Conservation (phyloP, 495 filamentous ascomycete genomes). For the Ascobolus immersus region DNA sequence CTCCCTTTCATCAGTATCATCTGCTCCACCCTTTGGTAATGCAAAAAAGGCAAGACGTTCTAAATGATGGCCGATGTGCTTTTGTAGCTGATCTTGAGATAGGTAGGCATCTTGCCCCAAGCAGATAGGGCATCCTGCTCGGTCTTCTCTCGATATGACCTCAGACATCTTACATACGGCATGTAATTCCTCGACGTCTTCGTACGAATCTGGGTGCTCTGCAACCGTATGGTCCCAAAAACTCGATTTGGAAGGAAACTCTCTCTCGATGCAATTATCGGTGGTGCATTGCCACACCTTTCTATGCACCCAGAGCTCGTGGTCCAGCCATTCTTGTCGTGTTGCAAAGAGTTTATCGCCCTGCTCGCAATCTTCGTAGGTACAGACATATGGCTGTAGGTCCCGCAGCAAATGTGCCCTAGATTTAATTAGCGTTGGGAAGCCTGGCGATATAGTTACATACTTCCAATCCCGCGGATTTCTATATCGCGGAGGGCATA, state of each 20-base stretch:
- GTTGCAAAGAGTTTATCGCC: constrained; percentile 8
- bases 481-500: no score
- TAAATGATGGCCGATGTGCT: neutral
- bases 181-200: no score
- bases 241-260: no score
- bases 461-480: no score
- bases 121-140: no score
- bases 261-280: neutral
- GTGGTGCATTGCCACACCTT: constrained; percentile 9
- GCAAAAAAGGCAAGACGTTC: neutral
- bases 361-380: constrained; percentile 8
- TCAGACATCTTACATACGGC: no score
- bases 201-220: no score
- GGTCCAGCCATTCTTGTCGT: constrained; percentile 12
- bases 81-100: neutral
- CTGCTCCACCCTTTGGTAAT: neutral
- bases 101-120: no score
- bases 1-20: neutral
- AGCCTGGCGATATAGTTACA: no score
- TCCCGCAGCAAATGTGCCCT: constrained; percentile 14
- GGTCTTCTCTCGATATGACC: no score
- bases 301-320: constrained; percentile 10
- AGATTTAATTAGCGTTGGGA: neutral
- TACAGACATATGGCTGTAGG: constrained; percentile 15
- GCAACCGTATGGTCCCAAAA: no score